Base-by-base conservation (phyloP, 2,329 filamentous ascomycete species). In the Diaporthe helianthi region DNA sequence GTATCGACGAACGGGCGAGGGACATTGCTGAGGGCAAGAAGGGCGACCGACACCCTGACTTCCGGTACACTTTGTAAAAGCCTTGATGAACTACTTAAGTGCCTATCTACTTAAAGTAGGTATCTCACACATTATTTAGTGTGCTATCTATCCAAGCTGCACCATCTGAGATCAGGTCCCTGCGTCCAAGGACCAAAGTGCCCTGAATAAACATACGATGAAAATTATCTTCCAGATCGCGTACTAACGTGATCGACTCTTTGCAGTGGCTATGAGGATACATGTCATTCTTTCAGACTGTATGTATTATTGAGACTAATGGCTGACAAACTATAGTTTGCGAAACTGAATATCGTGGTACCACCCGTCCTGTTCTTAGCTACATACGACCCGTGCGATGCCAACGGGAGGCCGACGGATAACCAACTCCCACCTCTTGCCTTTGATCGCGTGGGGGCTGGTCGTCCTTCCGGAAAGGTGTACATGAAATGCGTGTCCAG, bases 101-200 rank as follows among this genome's bases (percentile, higher is more conserved):
- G n/a, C n/a, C n/a, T n/a, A n/a, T n/a, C n/a, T n/a, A n/a, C n/a
- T n/a, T n/a, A n/a, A n/a, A n/a, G n/a, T n/a, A n/a, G n/a, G n/a
- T n/a, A 53, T 24, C 9, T 38, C n/a, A 10, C 12, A 7, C 5
- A 15, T 15, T 7, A 6, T 13, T 46, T 12, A 60, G 8, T 46
- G 46, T 15, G 54, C 38, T n/a, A 60, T 60, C 38, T n/a, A 60
- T 60, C 54, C 55, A 60, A 15, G 55, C 22, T 2, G 55, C 55
- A 15, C 41, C 55, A 10, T 47, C 55, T 1, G 41, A 61, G 10
- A 61, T 33, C 2, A 61, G 8, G 17, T 47, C 55, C 26, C 24
- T 44, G 4, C 24, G 46, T 2, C 55, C 38, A 4, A 31, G n/a
- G n/a, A n/a, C n/a, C n/a, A n/a, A 44, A 60, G 54, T 60, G 38